A percentile compares a stretch with the other conserved stretches of the same genome.
Conservation (phyloP, 805 yeast species). For the Ogataea polymorpha region DNA sequence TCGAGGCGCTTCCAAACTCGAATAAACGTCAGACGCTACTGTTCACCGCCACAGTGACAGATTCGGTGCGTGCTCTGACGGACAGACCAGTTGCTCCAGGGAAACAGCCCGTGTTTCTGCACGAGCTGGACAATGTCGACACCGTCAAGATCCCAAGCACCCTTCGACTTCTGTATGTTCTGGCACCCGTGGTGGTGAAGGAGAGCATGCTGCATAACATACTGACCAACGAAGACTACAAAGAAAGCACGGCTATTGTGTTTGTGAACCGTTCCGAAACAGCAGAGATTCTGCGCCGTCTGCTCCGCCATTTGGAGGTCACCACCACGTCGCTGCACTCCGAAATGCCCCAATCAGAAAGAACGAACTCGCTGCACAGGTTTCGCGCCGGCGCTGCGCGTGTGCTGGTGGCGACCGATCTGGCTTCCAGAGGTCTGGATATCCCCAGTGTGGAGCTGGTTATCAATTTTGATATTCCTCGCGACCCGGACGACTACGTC, state of each 20-base stretch:
- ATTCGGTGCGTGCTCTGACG: constrained; percentile 78
- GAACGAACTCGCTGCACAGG: constrained; percentile 87
- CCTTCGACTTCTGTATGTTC: constrained; percentile 59
- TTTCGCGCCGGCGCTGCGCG: constrained; percentile 94
- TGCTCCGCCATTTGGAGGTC: constrained; percentile 67
- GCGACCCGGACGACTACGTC: constrained; percentile 79
- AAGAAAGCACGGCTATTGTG: constrained; percentile 70
- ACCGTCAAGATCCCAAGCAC: constrained; percentile 79
- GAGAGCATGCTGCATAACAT: constrained; percentile 81
- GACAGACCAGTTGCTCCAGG: constrained; percentile 57
- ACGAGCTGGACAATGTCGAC: constrained; percentile 72
- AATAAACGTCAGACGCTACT: constrained; percentile 78
- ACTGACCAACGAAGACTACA: constrained; percentile 58
- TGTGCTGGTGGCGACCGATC: constrained; percentile 90
- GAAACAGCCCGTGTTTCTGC: constrained; percentile 59
- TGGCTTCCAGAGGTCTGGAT: constrained; percentile 87
- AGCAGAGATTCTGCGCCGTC: constrained; percentile 82
- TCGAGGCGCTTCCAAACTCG: constrained; percentile 67
- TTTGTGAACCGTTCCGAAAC: constrained; percentile 89
- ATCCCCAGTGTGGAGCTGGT: constrained; percentile 78
- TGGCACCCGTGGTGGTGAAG: constrained; percentile 84
- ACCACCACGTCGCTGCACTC: constrained; percentile 91
- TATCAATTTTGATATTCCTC: constrained; percentile 75
- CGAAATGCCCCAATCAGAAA: constrained; percentile 88
- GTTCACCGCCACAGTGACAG: constrained; percentile 95